Percentiles rank a stretch among this genome's conserved stretches.
Conservation (phyloP, 768 basidiomycete genomes). For the Leucocoprinus leucothites region DNA sequence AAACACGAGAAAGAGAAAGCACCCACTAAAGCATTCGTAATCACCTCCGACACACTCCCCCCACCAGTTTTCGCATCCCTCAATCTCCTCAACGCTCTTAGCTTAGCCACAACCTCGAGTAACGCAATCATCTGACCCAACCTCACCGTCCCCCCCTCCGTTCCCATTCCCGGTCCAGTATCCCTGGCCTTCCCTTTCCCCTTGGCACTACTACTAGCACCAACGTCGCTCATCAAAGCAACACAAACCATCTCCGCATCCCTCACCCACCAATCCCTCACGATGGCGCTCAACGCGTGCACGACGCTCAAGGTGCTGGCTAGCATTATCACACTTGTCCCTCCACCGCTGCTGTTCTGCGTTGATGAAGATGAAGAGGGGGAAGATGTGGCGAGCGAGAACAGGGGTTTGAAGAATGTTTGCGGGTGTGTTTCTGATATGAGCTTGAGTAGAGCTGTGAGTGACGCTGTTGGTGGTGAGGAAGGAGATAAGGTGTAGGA, state of each 20-base stretch:
- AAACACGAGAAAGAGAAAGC: conserved; percentile 11
- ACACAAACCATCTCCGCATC: conserved; percentile 76
- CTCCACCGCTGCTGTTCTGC: too few relatives aligned
- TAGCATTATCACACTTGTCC: background rate
- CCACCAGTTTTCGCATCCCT: conserved; percentile 27
- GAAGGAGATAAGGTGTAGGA: background rate
- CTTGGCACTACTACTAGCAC: conserved; percentile 15
- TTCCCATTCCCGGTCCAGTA: conserved; percentile 6
- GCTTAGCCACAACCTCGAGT: conserved; percentile 54
- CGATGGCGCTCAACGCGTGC: conserved; percentile 45
- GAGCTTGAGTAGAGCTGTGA: conserved; percentile 49
- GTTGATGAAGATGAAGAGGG: conserved; percentile 37
- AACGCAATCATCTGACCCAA: conserved; percentile 62
- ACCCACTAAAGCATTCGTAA: conserved; percentile 21
- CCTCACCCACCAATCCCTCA: conserved; percentile 63
- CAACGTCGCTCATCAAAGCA: conserved; percentile 56
- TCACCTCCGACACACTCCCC: background rate
- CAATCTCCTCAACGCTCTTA: conserved; percentile 41
- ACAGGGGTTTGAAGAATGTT: conserved; percentile 70
- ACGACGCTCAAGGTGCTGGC: conserved; percentile 58
- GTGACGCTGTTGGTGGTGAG: background rate
- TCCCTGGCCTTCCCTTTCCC: conserved; percentile 17
- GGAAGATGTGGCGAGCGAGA: conserved; percentile 62
- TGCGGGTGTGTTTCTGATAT: conserved; percentile 54
- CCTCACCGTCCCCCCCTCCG: conserved; percentile 46